Evolutionary conservation across 1,139 yeast species (phyloP).

Genomic region (Tardiomyces depauwii): DNA sequence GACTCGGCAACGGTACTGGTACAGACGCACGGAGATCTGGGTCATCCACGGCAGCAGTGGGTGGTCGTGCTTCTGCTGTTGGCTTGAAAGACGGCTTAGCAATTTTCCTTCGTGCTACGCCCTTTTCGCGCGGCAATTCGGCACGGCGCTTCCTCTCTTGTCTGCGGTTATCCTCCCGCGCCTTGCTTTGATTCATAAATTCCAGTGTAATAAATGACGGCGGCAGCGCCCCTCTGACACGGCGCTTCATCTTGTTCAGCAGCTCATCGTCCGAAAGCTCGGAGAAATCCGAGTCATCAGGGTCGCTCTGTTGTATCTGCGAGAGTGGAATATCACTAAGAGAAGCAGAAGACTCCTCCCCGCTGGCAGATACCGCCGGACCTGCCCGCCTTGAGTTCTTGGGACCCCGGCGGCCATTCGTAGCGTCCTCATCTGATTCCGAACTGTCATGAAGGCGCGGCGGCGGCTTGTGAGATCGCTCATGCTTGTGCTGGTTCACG

Average conservation of each 20-base stretch:
- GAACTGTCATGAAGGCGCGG: not conserved
- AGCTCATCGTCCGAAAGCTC: not conserved
- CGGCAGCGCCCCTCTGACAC: not conserved
- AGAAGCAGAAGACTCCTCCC: no score
- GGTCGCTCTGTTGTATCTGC: not conserved
- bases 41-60: no score
- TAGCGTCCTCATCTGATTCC: not conserved
- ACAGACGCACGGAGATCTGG: no score
- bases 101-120: not conserved
- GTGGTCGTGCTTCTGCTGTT: not conserved
- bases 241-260: not conserved
- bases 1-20: no score
- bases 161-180: not conserved
- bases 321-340: not conserved
- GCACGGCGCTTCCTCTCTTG: not conserved
- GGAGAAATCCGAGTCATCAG: not conserved
- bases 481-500: not conserved
- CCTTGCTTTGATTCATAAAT: not conserved
- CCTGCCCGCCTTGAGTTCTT: no score
- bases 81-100: not conserved
- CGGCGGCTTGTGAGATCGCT: not conserved
- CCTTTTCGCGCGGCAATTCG: not conserved
- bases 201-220: not conserved
- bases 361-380: no score
- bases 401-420: no score